A percentile compares a stretch with the other conserved stretches of the same genome.
phyloP scores from a whole-genome alignment of 768 basidiomycete species.

The Coprinellus micaceus region DNA sequence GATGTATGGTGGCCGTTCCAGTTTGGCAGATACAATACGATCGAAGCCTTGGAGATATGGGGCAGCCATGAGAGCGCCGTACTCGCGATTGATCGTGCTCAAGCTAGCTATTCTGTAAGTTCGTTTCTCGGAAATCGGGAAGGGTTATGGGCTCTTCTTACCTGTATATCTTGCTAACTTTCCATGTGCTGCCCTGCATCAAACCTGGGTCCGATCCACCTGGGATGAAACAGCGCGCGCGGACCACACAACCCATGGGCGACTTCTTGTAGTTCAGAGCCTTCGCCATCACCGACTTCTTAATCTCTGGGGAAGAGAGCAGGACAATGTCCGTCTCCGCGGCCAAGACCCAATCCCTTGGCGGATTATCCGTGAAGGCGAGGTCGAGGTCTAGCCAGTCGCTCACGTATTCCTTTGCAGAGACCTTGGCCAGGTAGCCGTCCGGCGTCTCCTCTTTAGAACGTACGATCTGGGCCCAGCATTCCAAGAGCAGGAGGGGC shows the following conservation, averaged over 20 bases:
- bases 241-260: constrained; percentile 49
- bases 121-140: no score
- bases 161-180: constrained; percentile 79
- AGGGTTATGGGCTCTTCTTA: no score
- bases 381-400: constrained; percentile 82
- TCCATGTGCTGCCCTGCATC: constrained; percentile 65
- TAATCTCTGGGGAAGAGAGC: constrained; percentile 54
- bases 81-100: constrained; percentile 90
- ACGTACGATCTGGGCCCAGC: constrained; percentile 83
- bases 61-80: constrained; percentile 77
- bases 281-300: constrained; percentile 68
- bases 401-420: constrained; percentile 67
- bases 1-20: constrained; percentile 43
- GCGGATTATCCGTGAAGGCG: constrained; percentile 51
- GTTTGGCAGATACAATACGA: constrained; percentile 66
- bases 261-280: constrained; percentile 30
- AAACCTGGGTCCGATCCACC: constrained; percentile 56
- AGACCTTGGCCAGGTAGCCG: constrained; percentile 58
- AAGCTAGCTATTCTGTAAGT: no score
- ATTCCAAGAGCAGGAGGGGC: constrained; percentile 82
- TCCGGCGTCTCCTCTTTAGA: constrained; percentile 66
- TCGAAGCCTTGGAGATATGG: constrained; percentile 77
- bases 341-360: constrained; percentile 67
- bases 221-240: constrained; percentile 49
- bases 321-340: constrained; percentile 83